Evolutionary conservation across 192 early-diverging fungal genomes (phyloP).

Genomic region (Borealophlyctis nickersoniae): DNA sequence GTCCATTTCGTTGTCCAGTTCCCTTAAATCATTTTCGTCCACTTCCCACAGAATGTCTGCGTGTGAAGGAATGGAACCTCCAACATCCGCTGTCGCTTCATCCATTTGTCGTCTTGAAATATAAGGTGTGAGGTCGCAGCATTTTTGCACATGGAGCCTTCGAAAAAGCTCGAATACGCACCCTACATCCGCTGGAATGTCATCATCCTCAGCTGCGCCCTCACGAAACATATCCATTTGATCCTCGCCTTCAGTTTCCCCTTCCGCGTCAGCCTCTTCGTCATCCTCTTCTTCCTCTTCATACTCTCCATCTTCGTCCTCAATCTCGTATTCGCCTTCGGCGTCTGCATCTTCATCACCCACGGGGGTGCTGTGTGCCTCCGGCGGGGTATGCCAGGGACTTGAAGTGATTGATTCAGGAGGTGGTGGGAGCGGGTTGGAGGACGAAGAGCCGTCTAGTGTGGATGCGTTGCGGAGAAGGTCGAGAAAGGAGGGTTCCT

Average conservation of each 20-base stretch:
- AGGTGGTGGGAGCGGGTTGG: no score
- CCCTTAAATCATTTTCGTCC: conserved; percentile 29
- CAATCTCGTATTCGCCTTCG: neutral
- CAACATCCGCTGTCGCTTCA: conserved; percentile 23
- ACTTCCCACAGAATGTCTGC: conserved; percentile 29
- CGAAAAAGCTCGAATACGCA: neutral
- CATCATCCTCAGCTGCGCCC: conserved; percentile 12
- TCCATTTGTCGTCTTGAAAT: conserved; percentile 21
- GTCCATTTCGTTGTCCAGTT: conserved; percentile 20
- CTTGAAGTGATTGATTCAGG: no score
- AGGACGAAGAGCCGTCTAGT: neutral
- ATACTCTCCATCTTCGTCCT: neutral
- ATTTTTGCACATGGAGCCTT: neutral
- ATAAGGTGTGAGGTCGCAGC: neutral
- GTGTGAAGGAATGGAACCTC: neutral
- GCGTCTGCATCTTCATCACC: conserved; percentile 1
- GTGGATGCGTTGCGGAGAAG: neutral
- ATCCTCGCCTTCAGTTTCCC: conserved; percentile 17
- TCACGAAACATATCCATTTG: neutral
- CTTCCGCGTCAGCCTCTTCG: conserved; percentile 11
- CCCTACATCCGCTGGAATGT: conserved; percentile 23
- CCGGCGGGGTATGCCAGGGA: neutral
- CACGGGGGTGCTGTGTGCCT: neutral
- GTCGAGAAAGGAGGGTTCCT: neutral
- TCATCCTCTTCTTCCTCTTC: conserved; percentile 5